Base-by-base conservation (phyloP, 1,139 yeast species). In the Yamadazyma blattariae region DNA sequence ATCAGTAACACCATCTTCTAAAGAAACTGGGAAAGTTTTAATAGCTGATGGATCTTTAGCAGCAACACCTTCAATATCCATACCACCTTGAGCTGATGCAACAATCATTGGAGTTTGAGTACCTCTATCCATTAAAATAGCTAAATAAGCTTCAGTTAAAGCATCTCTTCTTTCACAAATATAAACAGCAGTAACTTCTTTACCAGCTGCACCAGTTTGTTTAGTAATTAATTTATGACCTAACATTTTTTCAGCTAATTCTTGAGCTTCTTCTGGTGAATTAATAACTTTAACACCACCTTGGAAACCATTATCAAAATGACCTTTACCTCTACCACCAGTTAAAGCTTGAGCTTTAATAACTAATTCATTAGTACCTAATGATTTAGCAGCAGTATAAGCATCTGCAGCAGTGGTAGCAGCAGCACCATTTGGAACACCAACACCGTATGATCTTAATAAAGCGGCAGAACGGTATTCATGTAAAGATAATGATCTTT, bases 291-390 rank as follows among this genome's bases (percentile, higher is more conserved):
- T 84, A 59, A 92, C 97, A 71, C 99, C 99, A 39, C 97, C 96
- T 70, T 90, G 83, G 61, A 88, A 79, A 33, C 98, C 98, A 53
- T 82, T 82, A 69, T 89, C 97, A 52, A 92, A 90, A 67, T 87
- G 90, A 47, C 99, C 99, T 67, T 92, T 92, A 71, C 99, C 99
- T 69, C 99, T 84, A 59, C 99, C 99, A 70, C 99, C 99, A 42
- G 98, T 90, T 57, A 94, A 77, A 36, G 96, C 97, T 72, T 92
- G 99, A 41, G 98, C 98, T 75, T 92, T 92, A 64, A 92, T 79
- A 48, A 92, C 97, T 69, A 92, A 73, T 52, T 88, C 95, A 53
- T 80, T 79, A 47, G 86, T 73, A 50, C 81, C 77, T 52, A 75
- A 64, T 34, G 61, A 65, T 51, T 72, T 61, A 48, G 97, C 97